Conservation (phyloP, 2,329 filamentous ascomycete genomes). For the Penicillium fuscoglaucum region DNA sequence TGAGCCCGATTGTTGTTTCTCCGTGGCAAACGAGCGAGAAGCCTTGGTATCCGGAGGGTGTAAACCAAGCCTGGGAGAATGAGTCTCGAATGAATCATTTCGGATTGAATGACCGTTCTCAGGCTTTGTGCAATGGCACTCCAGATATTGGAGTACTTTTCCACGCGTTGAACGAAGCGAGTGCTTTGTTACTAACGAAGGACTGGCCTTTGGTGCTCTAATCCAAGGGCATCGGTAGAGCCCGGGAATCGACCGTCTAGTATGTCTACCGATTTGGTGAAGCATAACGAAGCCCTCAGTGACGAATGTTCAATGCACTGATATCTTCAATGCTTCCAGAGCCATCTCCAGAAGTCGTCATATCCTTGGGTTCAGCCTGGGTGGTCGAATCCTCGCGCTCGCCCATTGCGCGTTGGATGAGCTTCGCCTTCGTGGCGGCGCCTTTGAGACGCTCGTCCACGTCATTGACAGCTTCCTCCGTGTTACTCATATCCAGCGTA, state of each 20-base stretch:
- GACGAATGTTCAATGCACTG: constrained; percentile 43
- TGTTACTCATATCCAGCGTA: constrained; percentile 76
- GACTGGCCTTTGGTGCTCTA: not conserved
- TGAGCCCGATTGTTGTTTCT: not conserved
- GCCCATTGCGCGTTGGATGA: constrained; percentile 72
- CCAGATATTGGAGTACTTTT: not conserved
- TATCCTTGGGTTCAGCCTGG: constrained; percentile 32
- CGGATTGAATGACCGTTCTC: not conserved
- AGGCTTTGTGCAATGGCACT: not conserved
- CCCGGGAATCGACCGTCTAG: not conserved
- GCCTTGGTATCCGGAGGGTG: not conserved
- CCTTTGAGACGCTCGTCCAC: constrained; percentile 87
- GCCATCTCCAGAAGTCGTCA: constrained; percentile 34
- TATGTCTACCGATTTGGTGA: not conserved
- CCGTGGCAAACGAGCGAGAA: not conserved
- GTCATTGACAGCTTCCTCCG: constrained; percentile 84
- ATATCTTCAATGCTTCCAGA: constrained; percentile 52
- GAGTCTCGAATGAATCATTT: not conserved
- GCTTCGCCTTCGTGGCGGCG: constrained; percentile 78
- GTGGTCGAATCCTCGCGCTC: constrained; percentile 42
- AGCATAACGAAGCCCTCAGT: constrained; percentile 25
- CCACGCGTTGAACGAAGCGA: not conserved
- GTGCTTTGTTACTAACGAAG: not conserved
- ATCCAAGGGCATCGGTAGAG: not conserved
- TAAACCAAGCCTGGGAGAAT: not conserved